Conservation (phyloP, 805 yeast genomes). For the Candida ficus region DNA sequence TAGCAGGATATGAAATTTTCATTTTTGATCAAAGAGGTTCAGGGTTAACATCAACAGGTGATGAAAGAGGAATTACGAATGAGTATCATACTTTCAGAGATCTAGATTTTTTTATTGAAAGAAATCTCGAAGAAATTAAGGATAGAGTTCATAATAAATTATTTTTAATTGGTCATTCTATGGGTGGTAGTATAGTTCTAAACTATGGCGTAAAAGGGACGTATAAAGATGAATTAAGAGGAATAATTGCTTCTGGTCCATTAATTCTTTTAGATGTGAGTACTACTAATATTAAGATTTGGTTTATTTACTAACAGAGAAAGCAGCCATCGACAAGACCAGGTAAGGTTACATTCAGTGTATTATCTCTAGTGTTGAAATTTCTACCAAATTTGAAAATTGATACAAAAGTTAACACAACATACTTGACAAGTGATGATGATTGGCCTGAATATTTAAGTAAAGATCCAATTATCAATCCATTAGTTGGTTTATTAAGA, state of each 20-base stretch:
- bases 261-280: constrained; percentile 43
- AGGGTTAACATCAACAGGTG: constrained; percentile 56
- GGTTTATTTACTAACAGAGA: too few species aligned
- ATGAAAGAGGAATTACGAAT: constrained; percentile 48
- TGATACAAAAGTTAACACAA: constrained; percentile 50
- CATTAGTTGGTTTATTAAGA: constrained; percentile 49
- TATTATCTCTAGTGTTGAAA: constrained; percentile 37
- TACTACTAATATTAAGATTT: neutral
- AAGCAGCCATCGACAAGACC: constrained; percentile 53
- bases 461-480: constrained; percentile 36
- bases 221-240: constrained; percentile 39
- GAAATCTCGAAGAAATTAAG: constrained; percentile 33
- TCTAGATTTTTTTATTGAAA: constrained; percentile 50
- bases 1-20: constrained; percentile 57
- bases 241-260: constrained; percentile 54
- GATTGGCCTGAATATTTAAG: constrained; percentile 41
- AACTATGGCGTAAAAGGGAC: constrained; percentile 59
- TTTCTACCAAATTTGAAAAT: constrained; percentile 45
- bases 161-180: constrained; percentile 62
- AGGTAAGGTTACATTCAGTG: constrained; percentile 33
- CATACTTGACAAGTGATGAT: constrained; percentile 48
- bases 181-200: constrained; percentile 75
- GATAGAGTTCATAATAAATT: constrained; percentile 31
- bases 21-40: constrained; percentile 76
- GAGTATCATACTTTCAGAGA: constrained; percentile 55